These are phyloP conservation scores for Thraustotheca clavata DNA, from an alignment of 352 stramenopile species.

Conservation along the genomic window DNA sequence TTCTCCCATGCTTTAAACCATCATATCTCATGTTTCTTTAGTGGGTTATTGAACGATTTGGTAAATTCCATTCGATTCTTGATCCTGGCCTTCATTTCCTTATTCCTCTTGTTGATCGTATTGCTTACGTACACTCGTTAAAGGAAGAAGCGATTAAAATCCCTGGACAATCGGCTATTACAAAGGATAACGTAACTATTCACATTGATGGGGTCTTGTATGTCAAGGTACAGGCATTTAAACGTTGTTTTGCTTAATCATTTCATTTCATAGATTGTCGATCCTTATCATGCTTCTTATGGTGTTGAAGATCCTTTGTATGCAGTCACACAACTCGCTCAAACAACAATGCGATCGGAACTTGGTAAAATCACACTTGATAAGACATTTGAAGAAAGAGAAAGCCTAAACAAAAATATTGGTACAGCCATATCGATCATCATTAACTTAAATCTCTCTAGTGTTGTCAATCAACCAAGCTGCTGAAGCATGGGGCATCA, in stretches of 20 bases:
- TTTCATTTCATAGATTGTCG: constrained; percentile 50
- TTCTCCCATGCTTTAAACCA: neutral
- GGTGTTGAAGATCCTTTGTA: constrained; percentile 79
- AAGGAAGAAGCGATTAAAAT: constrained; percentile 91
- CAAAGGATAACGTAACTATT: constrained; percentile 88
- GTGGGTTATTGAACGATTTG: constrained; percentile 88
- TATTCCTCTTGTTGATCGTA: constrained; percentile 84
- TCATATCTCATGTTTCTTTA: neutral
- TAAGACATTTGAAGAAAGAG: constrained; percentile 90
- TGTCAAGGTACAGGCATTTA: constrained; percentile 42
- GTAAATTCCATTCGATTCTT: constrained; percentile 84
- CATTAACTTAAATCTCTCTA: neutral
- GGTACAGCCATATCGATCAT: neutral
- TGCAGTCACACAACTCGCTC: constrained; percentile 84
- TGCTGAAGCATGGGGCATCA: constrained; percentile 84
- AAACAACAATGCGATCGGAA: constrained; percentile 89
- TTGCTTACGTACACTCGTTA: constrained; percentile 87
- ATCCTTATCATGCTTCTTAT: constrained; percentile 21
- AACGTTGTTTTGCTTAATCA: constrained; percentile 59
- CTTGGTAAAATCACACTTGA: constrained; percentile 90
- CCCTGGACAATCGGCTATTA: constrained; percentile 84
- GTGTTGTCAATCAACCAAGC: constrained; percentile 88
- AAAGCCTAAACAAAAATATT: constrained; percentile 88
- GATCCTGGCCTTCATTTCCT: constrained; percentile 83
- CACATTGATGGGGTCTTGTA: constrained; percentile 89